Base-by-base conservation (phyloP, 495 filamentous ascomycete genomes). In the Penicillium riverlandense region DNA sequence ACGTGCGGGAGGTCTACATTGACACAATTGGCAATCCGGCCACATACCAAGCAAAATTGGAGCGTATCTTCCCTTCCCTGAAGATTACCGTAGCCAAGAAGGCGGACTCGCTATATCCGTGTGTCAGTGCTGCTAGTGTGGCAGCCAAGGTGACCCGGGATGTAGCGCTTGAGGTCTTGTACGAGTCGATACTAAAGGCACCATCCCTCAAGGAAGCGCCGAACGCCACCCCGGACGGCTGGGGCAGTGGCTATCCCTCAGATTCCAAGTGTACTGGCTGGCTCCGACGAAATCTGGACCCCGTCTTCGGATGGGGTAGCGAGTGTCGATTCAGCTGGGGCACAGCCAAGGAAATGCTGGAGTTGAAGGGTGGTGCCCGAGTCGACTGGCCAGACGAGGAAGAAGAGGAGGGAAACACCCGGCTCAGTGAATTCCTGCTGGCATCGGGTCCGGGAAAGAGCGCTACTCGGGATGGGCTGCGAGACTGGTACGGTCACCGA, bases 61-160 rank as follows among this genome's bases (percentile, higher is more conserved):
- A 90, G 63, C 71, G 81, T 29, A 72, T 91, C 14, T 98, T 97
- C 57, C 92, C 92, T 1, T 81, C 79, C 0, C 61, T 81, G 10
- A 74, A 74, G 34, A 83, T 98, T 52, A 95, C 87, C 6, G 92
- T 98, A 13, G 86, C 86, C 2, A 96, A 95, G 69, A 97, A 97
- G 75, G 92, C 94, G 4, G 92, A 98, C 55, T 86, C 83, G 11
- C 54, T 96, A 37, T 98, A 94, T 62, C 94, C 92, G 5, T 90
- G 85, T 62, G 92, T 98, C 13, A 89, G 84, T 46, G 94, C 94
- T 11, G 92, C 92, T 13, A 89, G 84, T 52, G 90, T 98, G 6
- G 91, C 85, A 53, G 92, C 92, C 16, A 98, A 98, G 63, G 92
- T 97, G 13, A 97, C 94, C 16, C 70, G 92, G 48, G 92, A 98